Conservation (phyloP, 805 yeast species). For the Ogataea nonfermentans region DNA sequence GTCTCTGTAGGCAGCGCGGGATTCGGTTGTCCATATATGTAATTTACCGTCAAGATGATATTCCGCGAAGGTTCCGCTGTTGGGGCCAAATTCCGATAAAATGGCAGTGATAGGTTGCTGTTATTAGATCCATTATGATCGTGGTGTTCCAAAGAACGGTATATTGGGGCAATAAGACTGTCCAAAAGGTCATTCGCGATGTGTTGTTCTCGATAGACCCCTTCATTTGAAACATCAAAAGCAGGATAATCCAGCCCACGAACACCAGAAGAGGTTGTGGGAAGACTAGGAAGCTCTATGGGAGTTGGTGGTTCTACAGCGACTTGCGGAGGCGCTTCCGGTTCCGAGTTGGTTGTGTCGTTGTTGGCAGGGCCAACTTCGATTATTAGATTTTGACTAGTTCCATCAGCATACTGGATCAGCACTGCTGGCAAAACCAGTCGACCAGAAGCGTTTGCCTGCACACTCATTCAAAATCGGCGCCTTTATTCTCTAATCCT, state of each 20-base stretch:
- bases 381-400: slow-evolving; percentile 28
- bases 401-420: slow-evolving; percentile 32
- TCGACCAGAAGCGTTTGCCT: slow-evolving; percentile 21
- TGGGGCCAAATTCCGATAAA: slow-evolving; percentile 5
- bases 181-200: slow-evolving; percentile 23
- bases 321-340: slow-evolving; percentile 3
- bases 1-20: slow-evolving; percentile 18
- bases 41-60: slow-evolving; percentile 41
- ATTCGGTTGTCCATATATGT: slow-evolving; percentile 32
- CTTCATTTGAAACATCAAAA: slow-evolving; percentile 35
- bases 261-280: slow-evolving; percentile 17
- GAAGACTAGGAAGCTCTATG: not conserved
- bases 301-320: not conserved
- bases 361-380: slow-evolving; percentile 31
- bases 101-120: slow-evolving; percentile 4
- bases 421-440: slow-evolving; percentile 31
- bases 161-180: slow-evolving; percentile 26
- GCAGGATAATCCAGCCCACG: slow-evolving; percentile 38
- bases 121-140: slow-evolving; percentile 6
- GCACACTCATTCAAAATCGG: slow-evolving; percentile 7
- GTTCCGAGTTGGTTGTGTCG: slow-evolving; percentile 2
- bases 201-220: slow-evolving; percentile 29
- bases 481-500: not conserved
- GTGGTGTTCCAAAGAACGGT: slow-evolving; percentile 22
- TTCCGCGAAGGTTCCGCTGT: slow-evolving; percentile 33